Percentiles rank a stretch among this genome's conserved stretches.
Conservation (phyloP, 768 basidiomycete species). For the Russula emetica region DNA sequence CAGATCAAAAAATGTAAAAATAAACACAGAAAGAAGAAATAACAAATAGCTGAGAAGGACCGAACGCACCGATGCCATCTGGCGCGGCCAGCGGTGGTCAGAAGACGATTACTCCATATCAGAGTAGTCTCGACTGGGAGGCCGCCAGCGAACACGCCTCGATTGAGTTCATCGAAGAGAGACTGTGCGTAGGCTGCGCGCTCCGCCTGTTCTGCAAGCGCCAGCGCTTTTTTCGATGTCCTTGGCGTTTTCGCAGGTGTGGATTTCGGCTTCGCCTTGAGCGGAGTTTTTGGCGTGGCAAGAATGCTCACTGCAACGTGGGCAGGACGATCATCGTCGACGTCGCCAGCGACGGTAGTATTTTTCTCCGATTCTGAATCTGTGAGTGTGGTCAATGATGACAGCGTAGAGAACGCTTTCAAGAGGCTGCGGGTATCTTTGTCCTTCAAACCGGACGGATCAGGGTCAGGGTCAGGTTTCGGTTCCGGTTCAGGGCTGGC, state of each 20-base stretch:
- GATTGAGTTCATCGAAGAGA: slow-evolving; percentile 27
- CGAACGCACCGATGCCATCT: slow-evolving; percentile 25
- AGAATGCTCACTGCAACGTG: background rate
- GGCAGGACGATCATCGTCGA: background rate
- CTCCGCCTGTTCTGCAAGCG: slow-evolving; percentile 22
- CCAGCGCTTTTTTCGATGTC: slow-evolving; percentile 25
- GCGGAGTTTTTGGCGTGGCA: background rate
- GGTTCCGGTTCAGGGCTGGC: background rate
- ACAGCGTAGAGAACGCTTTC: slow-evolving; percentile 20
- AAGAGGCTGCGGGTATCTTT: slow-evolving; percentile 6
- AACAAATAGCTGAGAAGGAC: background rate
- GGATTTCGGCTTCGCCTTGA: slow-evolving; percentile 7
- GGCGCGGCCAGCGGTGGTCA: slow-evolving; percentile 28
- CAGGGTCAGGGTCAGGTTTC: background rate
- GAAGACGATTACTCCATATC: slow-evolving; percentile 25
- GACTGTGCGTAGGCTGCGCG: slow-evolving; percentile 24
- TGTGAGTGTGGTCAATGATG: slow-evolving; percentile 18
- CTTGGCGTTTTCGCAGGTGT: slow-evolving; percentile 22
- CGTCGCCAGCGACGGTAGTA: background rate
- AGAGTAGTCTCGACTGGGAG: slow-evolving; percentile 22
- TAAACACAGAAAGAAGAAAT: background rate
- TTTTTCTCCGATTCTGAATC: slow-evolving; percentile 15
- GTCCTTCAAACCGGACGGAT: background rate
- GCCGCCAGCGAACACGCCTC: slow-evolving; percentile 20
- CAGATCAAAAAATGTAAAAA: background rate